A percentile compares a stretch with the other conserved stretches of the same genome.
phyloP scores from a whole-genome alignment of 164 flowering plant genomes.

The Liriodendron chinense region DNA sequence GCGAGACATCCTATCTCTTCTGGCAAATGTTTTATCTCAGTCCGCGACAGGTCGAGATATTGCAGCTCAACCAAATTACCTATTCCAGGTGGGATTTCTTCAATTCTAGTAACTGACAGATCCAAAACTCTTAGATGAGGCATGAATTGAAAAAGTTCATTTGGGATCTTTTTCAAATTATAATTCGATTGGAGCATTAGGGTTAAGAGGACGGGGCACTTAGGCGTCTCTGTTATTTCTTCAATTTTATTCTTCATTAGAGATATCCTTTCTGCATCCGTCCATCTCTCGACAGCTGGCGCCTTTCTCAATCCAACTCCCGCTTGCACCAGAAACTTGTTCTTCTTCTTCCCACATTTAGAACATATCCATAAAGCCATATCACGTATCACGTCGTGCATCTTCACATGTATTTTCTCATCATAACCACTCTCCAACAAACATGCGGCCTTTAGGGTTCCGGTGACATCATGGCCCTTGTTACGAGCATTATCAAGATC shows the following conservation, averaged over 20 bases:
- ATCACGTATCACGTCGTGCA: constrained; percentile 15
- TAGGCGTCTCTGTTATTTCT: neutral
- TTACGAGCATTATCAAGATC: constrained; percentile 4
- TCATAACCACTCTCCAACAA: constrained; percentile 8
- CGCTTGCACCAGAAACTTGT: constrained; percentile 8
- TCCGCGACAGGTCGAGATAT: constrained; percentile 8
- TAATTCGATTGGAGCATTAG: constrained; percentile 11
- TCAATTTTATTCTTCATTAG: constrained; percentile 7
- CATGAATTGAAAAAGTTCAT: constrained; percentile 12
- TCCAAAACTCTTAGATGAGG: constrained; percentile 15
- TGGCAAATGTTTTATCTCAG: constrained; percentile 4
- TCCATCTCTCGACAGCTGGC: constrained; percentile 8
- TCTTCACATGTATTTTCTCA: constrained; percentile 11
- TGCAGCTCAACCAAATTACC: constrained; percentile 6
- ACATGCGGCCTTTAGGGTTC: constrained; percentile 12
- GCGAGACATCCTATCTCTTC: neutral
- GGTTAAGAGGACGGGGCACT: constrained; percentile 20
- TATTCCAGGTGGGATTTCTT: constrained; percentile 11
- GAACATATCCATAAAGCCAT: constrained; percentile 17
- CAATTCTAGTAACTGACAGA: constrained; percentile 8
- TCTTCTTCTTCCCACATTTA: neutral
- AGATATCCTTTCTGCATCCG: constrained; percentile 11
- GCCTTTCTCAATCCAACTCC: neutral
- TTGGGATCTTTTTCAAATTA: neutral
- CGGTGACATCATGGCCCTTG: constrained; percentile 8